These are phyloP conservation scores for Allantophomopsis lycopodina DNA, from an alignment of 2,329 filamentous ascomycete species.

Conservation along the genomic window DNA sequence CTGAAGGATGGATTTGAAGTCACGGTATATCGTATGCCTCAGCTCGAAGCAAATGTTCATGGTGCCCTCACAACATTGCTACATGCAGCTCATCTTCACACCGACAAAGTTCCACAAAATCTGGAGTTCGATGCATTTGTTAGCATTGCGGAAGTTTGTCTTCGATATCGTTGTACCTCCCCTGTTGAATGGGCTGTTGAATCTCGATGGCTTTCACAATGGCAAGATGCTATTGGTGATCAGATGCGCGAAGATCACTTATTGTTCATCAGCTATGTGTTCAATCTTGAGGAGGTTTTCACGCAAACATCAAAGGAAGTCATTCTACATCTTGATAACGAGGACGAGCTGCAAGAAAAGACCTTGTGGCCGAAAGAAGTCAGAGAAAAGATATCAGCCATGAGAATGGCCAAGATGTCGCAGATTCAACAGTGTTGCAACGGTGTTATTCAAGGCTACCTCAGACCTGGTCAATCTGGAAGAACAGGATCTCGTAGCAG, in stretches of 20 bases:
- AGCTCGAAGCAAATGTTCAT: constrained; percentile 28
- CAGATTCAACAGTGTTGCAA: constrained; percentile 33
- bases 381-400: constrained; percentile 32
- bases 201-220: constrained; percentile 35
- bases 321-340: constrained; percentile 29
- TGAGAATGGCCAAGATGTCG: constrained; percentile 33
- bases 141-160: constrained; percentile 33
- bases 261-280: constrained; percentile 36
- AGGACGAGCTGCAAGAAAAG: constrained; percentile 26
- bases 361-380: constrained; percentile 30
- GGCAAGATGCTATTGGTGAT: constrained; percentile 28
- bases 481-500: constrained; percentile 6
- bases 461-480: constrained; percentile 13
- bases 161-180: constrained; percentile 35
- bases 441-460: constrained; percentile 29
- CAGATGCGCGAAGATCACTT: constrained; percentile 35
- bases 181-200: constrained; percentile 36
- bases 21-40: constrained; percentile 37
- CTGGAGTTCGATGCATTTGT: constrained; percentile 34
- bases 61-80: constrained; percentile 30
- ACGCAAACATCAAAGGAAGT: constrained; percentile 33
- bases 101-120: constrained; percentile 28
- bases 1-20: constrained; percentile 29
- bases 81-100: constrained; percentile 36
- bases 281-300: constrained; percentile 33